Evolutionary conservation across 2,329 filamentous ascomycete genomes (phyloP), one percentile per base, ranked within the genome.

Genomic region (Blastomyces parvus): DNA sequence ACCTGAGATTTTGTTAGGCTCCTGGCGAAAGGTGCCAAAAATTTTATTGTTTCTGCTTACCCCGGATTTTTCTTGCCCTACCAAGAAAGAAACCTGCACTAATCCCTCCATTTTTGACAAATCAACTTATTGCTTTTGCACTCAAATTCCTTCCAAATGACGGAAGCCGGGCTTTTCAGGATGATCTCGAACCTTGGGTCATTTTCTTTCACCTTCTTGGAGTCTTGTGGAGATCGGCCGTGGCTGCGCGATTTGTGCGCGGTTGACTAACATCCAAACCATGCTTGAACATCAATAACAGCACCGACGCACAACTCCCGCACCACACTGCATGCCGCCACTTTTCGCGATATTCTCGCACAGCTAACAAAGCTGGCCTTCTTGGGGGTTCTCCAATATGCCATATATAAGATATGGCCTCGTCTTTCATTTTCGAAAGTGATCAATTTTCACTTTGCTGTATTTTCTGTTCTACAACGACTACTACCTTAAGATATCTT

Each of bases 171-270:
- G 59, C 13, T 9, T 56, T 1, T 42, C 36, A 38, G 50, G 30
- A 57, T 48, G 25, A 40, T 58, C 60, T 42, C 17, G 60, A 40
- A 17, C 36, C 30, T 58, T 53, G 46, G 22, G n/a, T 52, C 25
- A 22, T 19, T 6, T 61, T 38, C 57, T 25, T 44, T 27, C 8
- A 19, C 27, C 33, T 60, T 27, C 50, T 19, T 9, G 40, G 40
- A 7, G 40, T 19, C 30, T 42, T 40, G 17, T n/a, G 30, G 27
- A 36, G 7, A 22, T 8, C 63, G 40, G 27, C 27, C 57, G 42
- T 30, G 17, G 46, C 17, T 65, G 65, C 65, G 65, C 59, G 48
- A 65, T 67, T 67, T 67, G 65, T 67, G 65, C 65, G 57, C 25
- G 30, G n/a, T 27, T 33, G 59, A 9, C n/a, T 19, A 52, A 27